Evolutionary conservation across 495 filamentous ascomycete species (phyloP).

Genomic region (Penicillium pancosmium): DNA sequence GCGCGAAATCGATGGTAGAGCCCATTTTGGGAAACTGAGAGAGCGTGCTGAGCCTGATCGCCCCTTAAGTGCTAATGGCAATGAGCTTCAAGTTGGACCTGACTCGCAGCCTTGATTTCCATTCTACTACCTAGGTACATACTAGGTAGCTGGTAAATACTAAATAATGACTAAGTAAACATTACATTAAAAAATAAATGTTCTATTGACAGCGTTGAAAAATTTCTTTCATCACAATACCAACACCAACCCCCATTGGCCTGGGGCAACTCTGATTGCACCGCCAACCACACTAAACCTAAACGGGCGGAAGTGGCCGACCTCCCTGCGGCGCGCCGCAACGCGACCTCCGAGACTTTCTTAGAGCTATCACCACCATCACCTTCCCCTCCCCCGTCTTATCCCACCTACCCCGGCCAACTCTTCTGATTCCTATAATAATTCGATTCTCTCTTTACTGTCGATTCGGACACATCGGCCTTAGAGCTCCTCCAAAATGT

Average conservation of each 20-base stretch:
- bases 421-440: background rate
- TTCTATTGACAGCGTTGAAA: background rate
- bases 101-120: too few species aligned
- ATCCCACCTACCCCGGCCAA: background rate
- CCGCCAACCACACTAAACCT: constrained; percentile 14
- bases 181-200: too few species aligned
- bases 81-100: too few species aligned
- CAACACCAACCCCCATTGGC: too few species aligned
- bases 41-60: too few species aligned
- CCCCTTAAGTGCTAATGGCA: too few species aligned
- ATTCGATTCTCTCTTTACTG: background rate
- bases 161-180: too few species aligned
- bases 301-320: constrained; percentile 28
- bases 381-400: constrained; percentile 4
- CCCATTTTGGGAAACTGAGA: too few species aligned
- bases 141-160: too few species aligned
- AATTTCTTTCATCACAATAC: background rate
- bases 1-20: too few species aligned
- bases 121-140: too few species aligned
- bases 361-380: constrained; percentile 24
- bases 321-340: constrained; percentile 32
- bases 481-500: constrained; percentile 46
- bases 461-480: background rate
- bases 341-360: constrained; percentile 42
- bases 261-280: too few species aligned